Evolutionary conservation across 2,329 filamentous ascomycete species (phyloP).

Genomic region (Talaromyces sp.): DNA sequence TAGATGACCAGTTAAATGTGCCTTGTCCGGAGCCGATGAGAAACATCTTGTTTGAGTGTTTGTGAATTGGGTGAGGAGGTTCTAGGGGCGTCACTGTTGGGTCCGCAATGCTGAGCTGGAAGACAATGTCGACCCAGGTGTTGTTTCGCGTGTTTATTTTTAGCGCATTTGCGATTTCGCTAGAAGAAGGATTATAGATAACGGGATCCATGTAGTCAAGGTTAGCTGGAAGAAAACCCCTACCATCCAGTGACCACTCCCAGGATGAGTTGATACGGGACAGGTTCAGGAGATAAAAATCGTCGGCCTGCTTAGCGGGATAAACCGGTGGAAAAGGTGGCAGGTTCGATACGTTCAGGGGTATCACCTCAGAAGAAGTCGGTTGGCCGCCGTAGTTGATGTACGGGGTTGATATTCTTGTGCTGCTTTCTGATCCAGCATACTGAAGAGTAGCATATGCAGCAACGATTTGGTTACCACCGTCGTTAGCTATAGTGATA

Average conservation of each 20-base stretch:
- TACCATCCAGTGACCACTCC: conserved; percentile 51
- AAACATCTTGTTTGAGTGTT: conserved; percentile 59
- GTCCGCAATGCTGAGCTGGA: conserved; percentile 23
- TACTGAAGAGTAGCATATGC: conserved; percentile 49
- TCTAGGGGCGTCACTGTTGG: conserved; percentile 37
- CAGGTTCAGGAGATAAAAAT: conserved; percentile 38
- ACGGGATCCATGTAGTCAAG: conserved; percentile 39
- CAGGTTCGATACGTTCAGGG: conserved; percentile 41
- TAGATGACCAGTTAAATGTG: conserved; percentile 47
- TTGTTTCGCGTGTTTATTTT: conserved; percentile 44
- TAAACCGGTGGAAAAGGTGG: conserved; percentile 45
- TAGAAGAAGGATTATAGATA: conserved; percentile 41
- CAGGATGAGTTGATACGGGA: conserved; percentile 21
- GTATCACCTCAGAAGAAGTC: conserved; percentile 34
- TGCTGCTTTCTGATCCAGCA: conserved; percentile 15
- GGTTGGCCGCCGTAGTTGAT: conserved; percentile 48
- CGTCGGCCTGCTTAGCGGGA: conserved; percentile 40
- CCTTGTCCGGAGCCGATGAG: conserved; percentile 50
- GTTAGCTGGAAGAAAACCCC: conserved; percentile 35
- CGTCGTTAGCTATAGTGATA: conserved; percentile 49
- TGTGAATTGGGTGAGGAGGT: conserved; percentile 58
- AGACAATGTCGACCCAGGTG: conserved; percentile 54
- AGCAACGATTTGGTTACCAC: conserved; percentile 50
- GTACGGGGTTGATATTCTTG: conserved; percentile 33
- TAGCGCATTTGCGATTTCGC: conserved; percentile 37